These are phyloP conservation scores for Dendrobium chrysotoxum DNA, from an alignment of 106 monocot genomes.

Conservation along the genomic window DNA sequence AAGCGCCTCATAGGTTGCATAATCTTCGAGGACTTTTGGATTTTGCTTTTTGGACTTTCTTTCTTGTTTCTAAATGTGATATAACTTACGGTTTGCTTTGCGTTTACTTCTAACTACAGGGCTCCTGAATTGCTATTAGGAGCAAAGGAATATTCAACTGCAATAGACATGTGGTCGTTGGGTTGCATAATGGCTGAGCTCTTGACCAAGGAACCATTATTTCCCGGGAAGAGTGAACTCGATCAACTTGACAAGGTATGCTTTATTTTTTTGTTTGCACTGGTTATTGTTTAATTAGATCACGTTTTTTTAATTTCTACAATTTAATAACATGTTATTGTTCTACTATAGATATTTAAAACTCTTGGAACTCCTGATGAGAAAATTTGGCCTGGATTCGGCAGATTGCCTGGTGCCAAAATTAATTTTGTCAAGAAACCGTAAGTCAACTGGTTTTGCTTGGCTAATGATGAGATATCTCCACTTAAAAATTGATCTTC, in stretches of 20 bases:
- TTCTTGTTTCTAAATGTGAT: neutral
- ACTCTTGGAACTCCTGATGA: constrained; percentile 85
- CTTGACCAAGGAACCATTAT: constrained; percentile 62
- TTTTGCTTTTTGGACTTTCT: neutral
- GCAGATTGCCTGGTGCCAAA: constrained; percentile 63
- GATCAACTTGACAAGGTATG: constrained; percentile 78
- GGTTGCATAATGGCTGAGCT: constrained; percentile 89
- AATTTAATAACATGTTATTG: neutral
- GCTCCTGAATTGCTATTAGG: constrained; percentile 72
- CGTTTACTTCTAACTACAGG: constrained; percentile 25
- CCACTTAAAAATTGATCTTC: neutral
- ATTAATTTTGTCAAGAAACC: constrained; percentile 68
- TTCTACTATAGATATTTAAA: constrained; percentile 65
- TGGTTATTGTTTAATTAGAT: neutral
- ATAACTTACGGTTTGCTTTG: neutral
- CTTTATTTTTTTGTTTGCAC: neutral
- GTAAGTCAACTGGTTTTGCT: constrained; percentile 39
- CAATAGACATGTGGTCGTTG: constrained; percentile 84
- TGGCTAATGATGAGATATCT: neutral
- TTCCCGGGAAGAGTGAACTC: constrained; percentile 57
- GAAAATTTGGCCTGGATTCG: constrained; percentile 82
- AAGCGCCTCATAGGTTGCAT: neutral
- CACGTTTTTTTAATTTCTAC: neutral
- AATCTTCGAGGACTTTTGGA: neutral
- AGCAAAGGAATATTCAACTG: constrained; percentile 66